A percentile compares a stretch with the other conserved stretches of the same genome.
Conservation (phyloP, 257 asterid genomes). For the Fraxinus quadrangulata region DNA sequence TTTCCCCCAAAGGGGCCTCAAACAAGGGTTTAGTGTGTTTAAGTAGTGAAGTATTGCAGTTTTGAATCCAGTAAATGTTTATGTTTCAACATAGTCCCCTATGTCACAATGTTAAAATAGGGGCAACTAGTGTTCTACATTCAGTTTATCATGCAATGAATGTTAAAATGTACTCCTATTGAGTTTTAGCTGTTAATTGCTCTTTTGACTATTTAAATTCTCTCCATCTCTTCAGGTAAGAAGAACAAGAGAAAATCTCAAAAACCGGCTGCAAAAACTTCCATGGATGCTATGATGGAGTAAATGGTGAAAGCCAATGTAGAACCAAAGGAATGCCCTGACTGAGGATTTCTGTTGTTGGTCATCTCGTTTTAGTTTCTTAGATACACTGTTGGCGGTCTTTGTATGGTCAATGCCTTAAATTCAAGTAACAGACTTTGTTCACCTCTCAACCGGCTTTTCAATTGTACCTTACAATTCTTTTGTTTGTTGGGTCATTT, state of each 20-base stretch:
- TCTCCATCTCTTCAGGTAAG: constrained; percentile 44
- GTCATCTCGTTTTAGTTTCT: constrained; percentile 16
- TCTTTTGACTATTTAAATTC: too few relatives aligned
- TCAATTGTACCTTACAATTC: neutral
- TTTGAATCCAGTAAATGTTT: neutral
- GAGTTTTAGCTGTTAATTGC: neutral
- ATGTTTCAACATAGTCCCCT: neutral
- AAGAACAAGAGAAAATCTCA: constrained; percentile 40
- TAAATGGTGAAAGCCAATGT: constrained; percentile 17
- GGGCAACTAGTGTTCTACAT: neutral
- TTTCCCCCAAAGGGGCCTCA: too few relatives aligned
- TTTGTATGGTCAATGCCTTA: constrained; percentile 8
- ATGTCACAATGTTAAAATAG: neutral
- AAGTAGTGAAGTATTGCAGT: neutral
- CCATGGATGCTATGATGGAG: constrained; percentile 65
- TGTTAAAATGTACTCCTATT: neutral
- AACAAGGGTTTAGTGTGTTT: neutral
- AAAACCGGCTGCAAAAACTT: constrained; percentile 41
- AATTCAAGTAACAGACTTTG: constrained; percentile 12
- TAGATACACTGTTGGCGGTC: neutral
- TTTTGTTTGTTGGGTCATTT: too few relatives aligned
- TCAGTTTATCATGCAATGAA: neutral
- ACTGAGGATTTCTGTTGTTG: neutral
- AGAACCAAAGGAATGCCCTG: neutral
- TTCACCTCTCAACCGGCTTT: neutral